These are phyloP conservation scores for Podaxis carcinomalis DNA, from an alignment of 768 basidiomycete species.

Conservation along the genomic window DNA sequence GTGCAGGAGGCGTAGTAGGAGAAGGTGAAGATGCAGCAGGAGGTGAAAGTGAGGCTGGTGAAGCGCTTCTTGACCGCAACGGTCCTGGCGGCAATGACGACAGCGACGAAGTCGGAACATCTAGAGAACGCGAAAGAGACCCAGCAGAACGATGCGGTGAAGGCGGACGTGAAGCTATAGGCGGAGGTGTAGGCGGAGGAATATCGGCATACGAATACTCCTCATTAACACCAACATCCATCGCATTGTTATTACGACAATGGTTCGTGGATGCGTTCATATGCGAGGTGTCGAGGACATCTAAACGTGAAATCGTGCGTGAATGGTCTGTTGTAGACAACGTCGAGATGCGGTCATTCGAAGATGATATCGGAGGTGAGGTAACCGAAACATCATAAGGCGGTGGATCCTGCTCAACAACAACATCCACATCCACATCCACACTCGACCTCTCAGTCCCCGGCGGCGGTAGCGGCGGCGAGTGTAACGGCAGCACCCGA, in stretches of 20 bases:
- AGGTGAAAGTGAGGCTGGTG: background rate
- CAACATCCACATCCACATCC: too few species aligned
- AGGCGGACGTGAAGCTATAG: background rate
- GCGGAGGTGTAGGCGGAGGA: conserved; percentile 3
- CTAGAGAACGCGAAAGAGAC: too few species aligned
- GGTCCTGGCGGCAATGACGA: background rate
- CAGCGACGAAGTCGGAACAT: background rate
- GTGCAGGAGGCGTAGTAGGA: background rate
- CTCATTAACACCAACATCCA: background rate
- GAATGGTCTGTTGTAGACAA: background rate
- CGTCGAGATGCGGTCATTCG: background rate
- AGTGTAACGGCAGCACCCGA: background rate
- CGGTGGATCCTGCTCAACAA: conserved; percentile 1
- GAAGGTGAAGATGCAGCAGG: background rate
- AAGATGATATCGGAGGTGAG: background rate
- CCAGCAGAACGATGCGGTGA: background rate
- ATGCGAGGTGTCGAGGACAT: background rate
- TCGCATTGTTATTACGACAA: background rate
- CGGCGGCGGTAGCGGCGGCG: background rate
- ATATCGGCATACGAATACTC: conserved; percentile 1
- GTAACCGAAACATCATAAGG: background rate
- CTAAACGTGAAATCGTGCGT: background rate
- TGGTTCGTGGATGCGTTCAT: background rate
- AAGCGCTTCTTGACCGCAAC: background rate
- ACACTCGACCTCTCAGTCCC: background rate